Evolutionary conservation across 495 filamentous ascomycete species (phyloP).

Genomic region (Penicillium arizonense): DNA sequence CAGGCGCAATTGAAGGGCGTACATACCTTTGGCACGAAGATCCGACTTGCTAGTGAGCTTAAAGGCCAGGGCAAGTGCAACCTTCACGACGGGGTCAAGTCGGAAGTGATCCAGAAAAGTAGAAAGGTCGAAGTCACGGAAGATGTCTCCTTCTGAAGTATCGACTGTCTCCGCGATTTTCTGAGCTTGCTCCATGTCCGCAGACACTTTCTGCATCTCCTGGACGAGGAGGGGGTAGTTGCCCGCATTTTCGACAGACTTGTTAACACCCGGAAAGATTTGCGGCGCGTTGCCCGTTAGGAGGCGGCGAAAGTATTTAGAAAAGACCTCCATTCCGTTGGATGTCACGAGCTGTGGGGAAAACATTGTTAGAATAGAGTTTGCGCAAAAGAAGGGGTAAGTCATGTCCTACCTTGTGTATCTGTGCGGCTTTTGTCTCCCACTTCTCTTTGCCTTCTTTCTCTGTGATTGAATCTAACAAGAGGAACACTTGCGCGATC

Average conservation of each 20-base stretch:
- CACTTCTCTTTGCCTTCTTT: slow-evolving; percentile 88
- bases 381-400: too few relatives aligned
- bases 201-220: slow-evolving; percentile 81
- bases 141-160: slow-evolving; percentile 80
- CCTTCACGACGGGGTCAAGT: slow-evolving; percentile 81
- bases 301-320: slow-evolving; percentile 87
- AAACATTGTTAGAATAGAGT: slow-evolving; percentile 14
- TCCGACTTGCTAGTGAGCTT: slow-evolving; percentile 75
- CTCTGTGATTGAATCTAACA: slow-evolving; percentile 91
- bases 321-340: slow-evolving; percentile 95
- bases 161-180: slow-evolving; percentile 94
- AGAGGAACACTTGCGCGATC: slow-evolving; percentile 89
- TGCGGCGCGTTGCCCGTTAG: slow-evolving; percentile 79
- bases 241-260: slow-evolving; percentile 67
- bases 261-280: slow-evolving; percentile 75
- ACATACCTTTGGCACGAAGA: slow-evolving; percentile 82
- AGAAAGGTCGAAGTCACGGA: slow-evolving; percentile 89
- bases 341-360: slow-evolving; percentile 75
- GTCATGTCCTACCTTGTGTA: slow-evolving; percentile 69
- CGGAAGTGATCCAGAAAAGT: slow-evolving; percentile 94
- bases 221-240: slow-evolving; percentile 78
- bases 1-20: slow-evolving; percentile 3
- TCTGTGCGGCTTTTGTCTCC: slow-evolving; percentile 86
- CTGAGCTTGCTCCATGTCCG: slow-evolving; percentile 75
- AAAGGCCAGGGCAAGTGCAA: slow-evolving; percentile 84